Evolutionary conservation across 2,329 filamentous ascomycete genomes (phyloP).

Genomic region (Taxawa tesnikishii): DNA sequence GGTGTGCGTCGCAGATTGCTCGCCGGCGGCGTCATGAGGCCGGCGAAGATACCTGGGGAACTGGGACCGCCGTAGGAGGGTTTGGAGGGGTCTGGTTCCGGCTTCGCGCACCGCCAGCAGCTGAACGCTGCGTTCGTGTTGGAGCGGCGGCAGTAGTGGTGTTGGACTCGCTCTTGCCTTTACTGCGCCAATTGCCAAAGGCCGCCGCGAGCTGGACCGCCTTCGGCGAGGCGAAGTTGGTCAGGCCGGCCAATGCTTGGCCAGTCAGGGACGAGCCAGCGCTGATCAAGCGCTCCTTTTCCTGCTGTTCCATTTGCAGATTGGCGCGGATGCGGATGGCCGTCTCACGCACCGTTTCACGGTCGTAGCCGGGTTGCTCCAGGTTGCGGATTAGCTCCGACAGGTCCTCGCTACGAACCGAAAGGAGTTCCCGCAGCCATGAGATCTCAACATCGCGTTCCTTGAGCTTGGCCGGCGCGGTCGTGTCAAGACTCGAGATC

Average conservation of each 20-base stretch:
- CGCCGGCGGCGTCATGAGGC: conserved; percentile 80
- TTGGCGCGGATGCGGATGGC: conserved; percentile 89
- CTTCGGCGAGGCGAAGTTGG: conserved; percentile 67
- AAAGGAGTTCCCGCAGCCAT: conserved; percentile 88
- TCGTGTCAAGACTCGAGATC: conserved; percentile 56
- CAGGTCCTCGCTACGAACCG: conserved; percentile 79
- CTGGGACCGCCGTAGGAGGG: not conserved
- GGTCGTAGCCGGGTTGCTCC: conserved; percentile 55
- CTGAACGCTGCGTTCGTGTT: too few species aligned
- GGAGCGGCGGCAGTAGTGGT: not conserved
- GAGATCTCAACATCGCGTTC: conserved; percentile 89
- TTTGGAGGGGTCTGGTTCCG: conserved; percentile 1
- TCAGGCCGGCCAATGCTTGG: conserved; percentile 57
- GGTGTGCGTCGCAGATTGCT: conserved; percentile 56
- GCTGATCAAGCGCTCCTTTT: conserved; percentile 73
- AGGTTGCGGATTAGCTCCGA: conserved; percentile 81
- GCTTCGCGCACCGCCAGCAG: conserved; percentile 1
- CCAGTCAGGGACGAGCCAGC: conserved; percentile 39
- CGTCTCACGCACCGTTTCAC: conserved; percentile 71
- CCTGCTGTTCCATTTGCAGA: conserved; percentile 94
- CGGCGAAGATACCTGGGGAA: conserved; percentile 56
- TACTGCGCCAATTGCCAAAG: conserved; percentile 89
- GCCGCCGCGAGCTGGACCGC: conserved; percentile 89
- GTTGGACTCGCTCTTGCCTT: conserved; percentile 7
- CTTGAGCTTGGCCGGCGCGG: conserved; percentile 69